Evolutionary conservation across 306 rosid species (phyloP), one percentile per base, ranked within the genome.

Genomic region (Cucurbita ficifolia): DNA sequence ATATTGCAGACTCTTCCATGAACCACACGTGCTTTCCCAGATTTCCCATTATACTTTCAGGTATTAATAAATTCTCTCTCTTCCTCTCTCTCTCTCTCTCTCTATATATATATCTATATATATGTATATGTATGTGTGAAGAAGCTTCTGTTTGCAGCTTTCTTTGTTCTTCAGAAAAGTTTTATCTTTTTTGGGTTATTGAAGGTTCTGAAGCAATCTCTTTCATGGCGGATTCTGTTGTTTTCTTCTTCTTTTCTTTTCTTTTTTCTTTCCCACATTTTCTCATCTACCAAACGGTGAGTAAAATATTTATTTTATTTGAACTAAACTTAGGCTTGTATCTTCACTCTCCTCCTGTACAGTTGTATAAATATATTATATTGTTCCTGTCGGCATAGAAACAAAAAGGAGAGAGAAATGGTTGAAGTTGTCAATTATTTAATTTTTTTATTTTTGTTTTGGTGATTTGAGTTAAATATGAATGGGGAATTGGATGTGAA

Each of bases 11-110:
- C 67, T 83, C 70, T 82, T 78, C 70, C 82, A 83, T 75, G 84
- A 80, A 68, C 80, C 89, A 77, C 98, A 94, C 92, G 97, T 90
- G 98, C 81, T 79, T 76, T 74, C 85, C 83, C 86, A 58, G 90
- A 79, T 88, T 86, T 87, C 87, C 87, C 87, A 73, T 87, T 88
- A 88, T 81, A 81, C 82, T 82, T 79, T 48, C 48, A 87, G 90
- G 92, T 89, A 87, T 79, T 38, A 33, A 49, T 76, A 75, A 81
- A 73, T 78, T 81, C 82, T 76, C 69, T 78, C 64, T 73, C 81
- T 70, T 42, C 38, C 19, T 72, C 64, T 19, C 8, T 29, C 51
- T 74, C 10, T 57, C 8, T 48, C 49, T 29, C 72, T 35, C 33
- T n/a, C 67, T 76, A 72, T 48, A 8, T 64, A 60, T 60, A 16